Conservation (phyloP, 192 early-diverging fungal genomes). For the Entomortierella lignicola region DNA sequence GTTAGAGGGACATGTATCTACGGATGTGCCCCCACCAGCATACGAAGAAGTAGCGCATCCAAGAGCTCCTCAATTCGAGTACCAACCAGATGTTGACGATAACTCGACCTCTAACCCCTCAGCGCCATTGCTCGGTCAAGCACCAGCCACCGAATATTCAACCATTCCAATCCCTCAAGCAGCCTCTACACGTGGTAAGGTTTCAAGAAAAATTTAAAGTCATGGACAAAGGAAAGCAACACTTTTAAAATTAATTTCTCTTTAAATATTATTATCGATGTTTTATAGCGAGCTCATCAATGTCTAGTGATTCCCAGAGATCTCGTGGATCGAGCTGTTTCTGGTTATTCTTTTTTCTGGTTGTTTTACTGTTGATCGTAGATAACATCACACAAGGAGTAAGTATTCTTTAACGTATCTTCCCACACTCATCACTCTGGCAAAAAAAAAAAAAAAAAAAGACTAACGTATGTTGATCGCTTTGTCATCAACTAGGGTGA, state of each 20-base stretch:
- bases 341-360: neutral
- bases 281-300: neutral
- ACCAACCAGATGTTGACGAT: neutral
- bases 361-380: neutral
- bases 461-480: too few species aligned
- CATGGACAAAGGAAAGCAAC: too few species aligned
- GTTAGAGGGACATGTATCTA: neutral
- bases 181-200: neutral
- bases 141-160: neutral
- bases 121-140: conserved; percentile 9
- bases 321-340: conserved; percentile 16
- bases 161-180: conserved; percentile 15
- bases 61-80: conserved; percentile 9
- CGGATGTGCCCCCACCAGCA: conserved; percentile 15
- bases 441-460: neutral
- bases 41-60: conserved; percentile 18
- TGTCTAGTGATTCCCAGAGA: neutral
- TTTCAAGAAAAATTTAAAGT: too few species aligned
- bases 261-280: neutral
- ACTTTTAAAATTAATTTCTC: too few species aligned
- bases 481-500: too few species aligned
- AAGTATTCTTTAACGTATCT: neutral
- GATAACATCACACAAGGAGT: neutral
- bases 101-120: neutral
- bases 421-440: neutral